Conservation (phyloP, 2,329 filamentous ascomycete genomes). For the Neofusicoccum parvum region DNA sequence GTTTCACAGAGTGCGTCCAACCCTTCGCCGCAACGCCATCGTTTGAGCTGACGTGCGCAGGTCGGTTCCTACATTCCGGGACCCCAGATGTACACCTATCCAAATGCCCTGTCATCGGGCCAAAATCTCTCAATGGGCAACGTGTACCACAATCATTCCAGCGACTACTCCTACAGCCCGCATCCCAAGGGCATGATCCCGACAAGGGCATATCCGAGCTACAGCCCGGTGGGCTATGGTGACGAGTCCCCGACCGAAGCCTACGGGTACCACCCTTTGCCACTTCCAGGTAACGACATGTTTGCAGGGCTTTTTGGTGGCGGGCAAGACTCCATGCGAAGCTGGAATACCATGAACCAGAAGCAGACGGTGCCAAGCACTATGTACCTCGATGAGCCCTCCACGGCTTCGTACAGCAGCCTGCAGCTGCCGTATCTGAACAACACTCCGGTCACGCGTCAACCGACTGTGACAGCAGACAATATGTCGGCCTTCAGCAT, state of each 20-base stretch:
- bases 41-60: neutral
- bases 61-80: slow-evolving; percentile 13
- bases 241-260: slow-evolving; percentile 13
- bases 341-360: slow-evolving; percentile 8
- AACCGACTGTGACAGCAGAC: slow-evolving; percentile 4
- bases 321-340: neutral
- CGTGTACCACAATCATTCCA: slow-evolving; percentile 1
- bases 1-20: slow-evolving; percentile 70
- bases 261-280: slow-evolving; percentile 18
- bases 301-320: neutral
- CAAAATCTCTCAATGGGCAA: slow-evolving; percentile 1
- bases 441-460: slow-evolving; percentile 6
- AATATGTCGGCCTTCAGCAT: slow-evolving; percentile 20
- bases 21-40: no score
- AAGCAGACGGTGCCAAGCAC: slow-evolving; percentile 1
- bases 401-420: slow-evolving; percentile 7
- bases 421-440: slow-evolving; percentile 16
- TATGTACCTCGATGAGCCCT: slow-evolving; percentile 8
- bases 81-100: neutral
- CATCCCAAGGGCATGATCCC: neutral
- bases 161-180: neutral
- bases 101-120: neutral
- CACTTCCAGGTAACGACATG: neutral
- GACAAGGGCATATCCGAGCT: neutral
- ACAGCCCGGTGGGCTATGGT: neutral